Evolutionary conservation across 805 yeast genomes (phyloP).

Genomic region (Teunomyces stri): DNA sequence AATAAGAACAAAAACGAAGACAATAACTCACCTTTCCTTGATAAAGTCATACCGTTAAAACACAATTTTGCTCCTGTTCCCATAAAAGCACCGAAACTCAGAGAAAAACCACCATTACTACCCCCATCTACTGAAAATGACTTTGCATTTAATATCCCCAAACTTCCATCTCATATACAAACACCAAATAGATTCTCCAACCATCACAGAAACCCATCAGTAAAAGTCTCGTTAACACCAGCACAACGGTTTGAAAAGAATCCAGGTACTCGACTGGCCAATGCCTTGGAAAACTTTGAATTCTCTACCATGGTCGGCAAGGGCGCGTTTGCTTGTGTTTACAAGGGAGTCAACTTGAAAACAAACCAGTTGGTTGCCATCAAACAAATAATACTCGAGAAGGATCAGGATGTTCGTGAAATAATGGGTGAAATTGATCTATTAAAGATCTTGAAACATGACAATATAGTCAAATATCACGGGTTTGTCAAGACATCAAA

Average conservation of each 20-base stretch:
- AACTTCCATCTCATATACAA: neutral
- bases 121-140: neutral
- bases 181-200: constrained; percentile 4
- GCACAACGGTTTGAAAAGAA: constrained; percentile 50
- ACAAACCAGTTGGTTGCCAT: constrained; percentile 75
- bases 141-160: neutral
- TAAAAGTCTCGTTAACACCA: constrained; percentile 46
- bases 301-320: constrained; percentile 70
- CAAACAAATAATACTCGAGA: constrained; percentile 67
- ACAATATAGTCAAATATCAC: constrained; percentile 64
- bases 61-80: neutral
- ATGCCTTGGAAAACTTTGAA: constrained; percentile 48
- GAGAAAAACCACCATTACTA: neutral
- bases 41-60: constrained; percentile 5
- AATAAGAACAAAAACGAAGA: constrained; percentile 8
- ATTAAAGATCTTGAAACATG: constrained; percentile 61
- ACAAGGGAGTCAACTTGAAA: constrained; percentile 62
- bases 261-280: constrained; percentile 35
- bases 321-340: constrained; percentile 92
- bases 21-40: constrained; percentile 19
- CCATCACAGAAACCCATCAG: constrained; percentile 27
- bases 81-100: constrained; percentile 5
- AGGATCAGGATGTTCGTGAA: constrained; percentile 41
- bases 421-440: constrained; percentile 69
- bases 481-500: constrained; percentile 59